Evolutionary conservation across 1,139 yeast species (phyloP), one percentile per base, ranked within the genome.

Genomic region (Suhomyces taliae): DNA sequence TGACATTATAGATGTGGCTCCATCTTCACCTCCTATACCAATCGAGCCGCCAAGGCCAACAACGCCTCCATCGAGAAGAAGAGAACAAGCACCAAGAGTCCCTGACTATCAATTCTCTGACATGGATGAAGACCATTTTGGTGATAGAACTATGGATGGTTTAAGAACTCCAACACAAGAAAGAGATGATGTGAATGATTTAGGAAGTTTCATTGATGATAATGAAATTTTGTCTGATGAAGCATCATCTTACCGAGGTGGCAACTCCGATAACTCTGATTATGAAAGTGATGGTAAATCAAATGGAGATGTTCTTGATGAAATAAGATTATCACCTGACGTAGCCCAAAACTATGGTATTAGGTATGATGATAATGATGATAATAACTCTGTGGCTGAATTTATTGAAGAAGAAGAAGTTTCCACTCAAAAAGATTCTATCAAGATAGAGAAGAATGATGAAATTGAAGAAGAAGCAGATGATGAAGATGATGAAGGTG

Each of bases 121-220:
- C 33, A 58, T 53, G 6, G 79, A 74, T 47, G 79, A 74, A 47
- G 79, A 75, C 48, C 64, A 73, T 38, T 73, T 74, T 51, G 79
- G 79, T 2, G 70, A 65, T 19, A 61, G 60, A 9, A 60, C 67
- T 43, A 64, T 72, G 74, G 75, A 66, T 39, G 79, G 79, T 0
- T 58, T 65, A 35, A 55, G 52, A 50, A 72, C 76, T 1, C 76
- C 73, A 2, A 61, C 72, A 3, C 74, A 70, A 46, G 75, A 71
- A 33, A 54, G 69, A 35, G 69, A 69, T 45, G 66, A 64, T 27
- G 57, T 52, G 10, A 44, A 57, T 34, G 65, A 71, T 50, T 45
- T 72, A 37, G 69, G 67, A 19, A 68, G 74, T 46, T 70, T 75
- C 47, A 65, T 75, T 8, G 74, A 66, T 19, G 66, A 65, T 33